Evolutionary conservation across 1,284 basidiomycete genomes (phyloP).

Genomic region (Marasmius tenuissimus): DNA sequence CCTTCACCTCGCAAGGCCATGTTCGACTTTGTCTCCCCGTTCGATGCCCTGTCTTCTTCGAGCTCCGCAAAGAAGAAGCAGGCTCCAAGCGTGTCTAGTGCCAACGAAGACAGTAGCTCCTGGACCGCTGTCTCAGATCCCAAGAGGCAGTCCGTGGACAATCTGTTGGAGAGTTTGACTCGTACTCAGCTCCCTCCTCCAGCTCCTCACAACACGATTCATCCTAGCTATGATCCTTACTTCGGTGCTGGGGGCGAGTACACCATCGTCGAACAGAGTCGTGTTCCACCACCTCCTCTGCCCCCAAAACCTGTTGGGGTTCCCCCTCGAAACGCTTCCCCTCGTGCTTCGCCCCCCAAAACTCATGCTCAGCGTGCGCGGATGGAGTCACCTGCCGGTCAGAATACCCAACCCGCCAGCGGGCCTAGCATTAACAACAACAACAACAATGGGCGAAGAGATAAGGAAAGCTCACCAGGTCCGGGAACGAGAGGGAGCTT

Average conservation of each 20-base stretch:
- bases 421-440: background rate
- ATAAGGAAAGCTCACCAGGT: slow-evolving; percentile 69
- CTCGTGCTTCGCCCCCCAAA: slow-evolving; percentile 67
- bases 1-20: slow-evolving; percentile 73
- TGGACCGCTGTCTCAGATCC: slow-evolving; percentile 56
- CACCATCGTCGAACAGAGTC: slow-evolving; percentile 43
- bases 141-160: slow-evolving; percentile 77
- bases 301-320: slow-evolving; percentile 45
- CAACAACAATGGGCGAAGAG: slow-evolving; percentile 39
- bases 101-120: slow-evolving; percentile 55
- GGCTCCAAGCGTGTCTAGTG: slow-evolving; percentile 44
- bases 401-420: slow-evolving; percentile 32
- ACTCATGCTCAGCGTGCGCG: slow-evolving; percentile 40
- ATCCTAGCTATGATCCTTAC: slow-evolving; percentile 39
- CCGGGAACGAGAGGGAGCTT: slow-evolving; percentile 44
- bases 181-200: slow-evolving; percentile 46
- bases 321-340: slow-evolving; percentile 50
- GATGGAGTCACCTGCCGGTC: slow-evolving; percentile 37
- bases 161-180: slow-evolving; percentile 70
- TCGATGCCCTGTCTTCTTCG: slow-evolving; percentile 64
- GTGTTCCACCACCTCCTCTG: slow-evolving; percentile 48
- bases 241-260: slow-evolving; percentile 42
- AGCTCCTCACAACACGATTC: slow-evolving; percentile 29
- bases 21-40: slow-evolving; percentile 82
- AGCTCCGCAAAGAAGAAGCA: slow-evolving; percentile 62